Evolutionary conservation across 441 rosid genomes (phyloP).

Genomic region (Erodium trifolium): DNA sequence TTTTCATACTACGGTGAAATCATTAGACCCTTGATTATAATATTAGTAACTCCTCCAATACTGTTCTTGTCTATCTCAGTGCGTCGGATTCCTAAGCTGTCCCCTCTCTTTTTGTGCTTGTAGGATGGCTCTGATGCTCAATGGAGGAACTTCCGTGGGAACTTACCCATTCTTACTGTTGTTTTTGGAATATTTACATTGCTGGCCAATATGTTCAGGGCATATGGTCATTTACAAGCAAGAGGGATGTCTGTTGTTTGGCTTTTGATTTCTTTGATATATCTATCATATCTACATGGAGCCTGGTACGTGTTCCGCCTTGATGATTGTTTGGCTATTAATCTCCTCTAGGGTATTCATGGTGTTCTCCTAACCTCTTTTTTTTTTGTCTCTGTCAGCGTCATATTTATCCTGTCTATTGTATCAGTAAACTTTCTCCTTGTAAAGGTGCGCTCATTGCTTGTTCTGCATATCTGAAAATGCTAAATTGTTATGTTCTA

Average conservation of each 20-base stretch:
- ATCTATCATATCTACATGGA: constrained; percentile 73
- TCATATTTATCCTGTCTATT: constrained; percentile 50
- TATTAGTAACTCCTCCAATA: neutral
- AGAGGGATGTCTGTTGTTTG: constrained; percentile 65
- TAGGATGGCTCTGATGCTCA: constrained; percentile 85
- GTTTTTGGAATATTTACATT: constrained; percentile 55
- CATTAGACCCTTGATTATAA: neutral
- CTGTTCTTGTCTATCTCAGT: neutral
- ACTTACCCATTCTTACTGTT: constrained; percentile 55
- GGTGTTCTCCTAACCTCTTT: constrained; percentile 12
- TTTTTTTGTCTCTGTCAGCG: constrained; percentile 29
- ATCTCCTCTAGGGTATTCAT: constrained; percentile 13
- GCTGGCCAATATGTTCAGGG: constrained; percentile 40
- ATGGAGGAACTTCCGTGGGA: constrained; percentile 85
- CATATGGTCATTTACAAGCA: constrained; percentile 35
- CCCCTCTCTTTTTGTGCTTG: constrained; percentile 1
- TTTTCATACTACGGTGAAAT: neutral
- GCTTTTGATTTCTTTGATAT: constrained; percentile 61
- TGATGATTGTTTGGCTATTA: neutral
- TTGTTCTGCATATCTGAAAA: neutral
- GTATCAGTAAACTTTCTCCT: constrained; percentile 62
- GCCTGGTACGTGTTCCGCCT: constrained; percentile 49
- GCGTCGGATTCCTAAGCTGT: neutral
- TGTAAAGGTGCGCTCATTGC: constrained; percentile 48
- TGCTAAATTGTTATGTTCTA: neutral